A percentile compares a stretch with the other conserved stretches of the same genome.
phyloP scores from a whole-genome alignment of 2,329 filamentous ascomycete genomes.

The Biscogniauxia sp. region DNA sequence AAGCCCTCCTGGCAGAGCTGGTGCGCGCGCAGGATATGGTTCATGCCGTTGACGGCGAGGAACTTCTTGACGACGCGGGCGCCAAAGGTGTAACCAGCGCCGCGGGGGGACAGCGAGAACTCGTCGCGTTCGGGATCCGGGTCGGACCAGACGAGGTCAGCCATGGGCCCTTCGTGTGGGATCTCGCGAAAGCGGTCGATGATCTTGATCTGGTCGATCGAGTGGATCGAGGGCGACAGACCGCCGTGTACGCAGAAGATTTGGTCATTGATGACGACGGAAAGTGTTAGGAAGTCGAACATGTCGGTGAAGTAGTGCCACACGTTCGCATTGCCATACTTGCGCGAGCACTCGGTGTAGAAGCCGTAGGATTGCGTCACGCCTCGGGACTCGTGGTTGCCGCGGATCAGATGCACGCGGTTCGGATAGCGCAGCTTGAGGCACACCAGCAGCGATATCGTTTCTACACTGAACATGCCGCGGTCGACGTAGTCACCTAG shows the following conservation, averaged over 20 bases:
- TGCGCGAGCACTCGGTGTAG: slow-evolving; percentile 96
- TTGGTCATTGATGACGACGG: slow-evolving; percentile 96
- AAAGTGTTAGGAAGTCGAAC: slow-evolving; percentile 97
- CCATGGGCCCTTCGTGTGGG: slow-evolving; percentile 97
- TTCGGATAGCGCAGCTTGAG: slow-evolving; percentile 95
- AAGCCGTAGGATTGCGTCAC: slow-evolving; percentile 99
- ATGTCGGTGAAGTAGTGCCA: slow-evolving; percentile 99
- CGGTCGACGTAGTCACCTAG: slow-evolving; percentile 96
- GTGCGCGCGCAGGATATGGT: slow-evolving; percentile 94
- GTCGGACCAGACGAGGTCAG: slow-evolving; percentile 98
- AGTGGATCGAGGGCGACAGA: slow-evolving; percentile 87
- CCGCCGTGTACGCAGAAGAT: slow-evolving; percentile 98
- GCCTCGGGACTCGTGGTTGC: slow-evolving; percentile 95
- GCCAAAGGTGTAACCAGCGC: slow-evolving; percentile 95
- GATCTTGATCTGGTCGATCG: slow-evolving; percentile 99
- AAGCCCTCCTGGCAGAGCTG: slow-evolving; percentile 98
- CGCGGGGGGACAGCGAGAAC: slow-evolving; percentile 89
- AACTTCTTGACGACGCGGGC: slow-evolving; percentile 99
- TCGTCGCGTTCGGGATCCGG: slow-evolving; percentile 97
- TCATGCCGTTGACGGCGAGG: slow-evolving; percentile 95
- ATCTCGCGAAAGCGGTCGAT: slow-evolving; percentile 99
- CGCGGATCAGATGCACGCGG: slow-evolving; percentile 92
- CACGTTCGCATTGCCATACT: slow-evolving; percentile 97
- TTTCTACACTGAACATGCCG: slow-evolving; percentile 97
- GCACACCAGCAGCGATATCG: slow-evolving; percentile 95